Evolutionary conservation across 768 basidiomycete species (phyloP).

Genomic region (Tulasnella sp.): DNA sequence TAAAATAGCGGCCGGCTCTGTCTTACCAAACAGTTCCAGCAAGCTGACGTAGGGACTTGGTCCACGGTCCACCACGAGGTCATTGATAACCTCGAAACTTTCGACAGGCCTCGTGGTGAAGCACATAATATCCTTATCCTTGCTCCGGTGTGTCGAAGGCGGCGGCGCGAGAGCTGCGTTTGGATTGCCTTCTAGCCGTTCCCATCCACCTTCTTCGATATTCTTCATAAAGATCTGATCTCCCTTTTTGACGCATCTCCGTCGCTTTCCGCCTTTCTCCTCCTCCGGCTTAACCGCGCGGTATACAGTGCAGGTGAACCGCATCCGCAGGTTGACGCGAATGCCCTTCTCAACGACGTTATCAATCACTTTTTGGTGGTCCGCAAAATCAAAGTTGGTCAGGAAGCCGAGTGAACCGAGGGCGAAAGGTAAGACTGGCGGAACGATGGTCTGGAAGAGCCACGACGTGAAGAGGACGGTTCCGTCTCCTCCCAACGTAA

Average conservation of each 20-base stretch:
- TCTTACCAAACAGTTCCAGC: slow-evolving; percentile 90
- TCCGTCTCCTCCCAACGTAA: slow-evolving; percentile 96
- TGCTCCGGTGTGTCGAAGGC: slow-evolving; percentile 33
- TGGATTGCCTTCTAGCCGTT: slow-evolving; percentile 68
- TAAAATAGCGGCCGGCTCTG: neutral
- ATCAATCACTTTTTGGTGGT: slow-evolving; percentile 80
- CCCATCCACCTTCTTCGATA: slow-evolving; percentile 87
- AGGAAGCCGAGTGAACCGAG: slow-evolving; percentile 96
- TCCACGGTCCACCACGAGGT: slow-evolving; percentile 94
- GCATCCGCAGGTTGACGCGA: slow-evolving; percentile 95
- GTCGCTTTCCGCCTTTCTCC: slow-evolving; percentile 39
- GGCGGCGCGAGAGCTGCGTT: neutral
- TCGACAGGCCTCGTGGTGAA: slow-evolving; percentile 92
- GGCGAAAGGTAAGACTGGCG: slow-evolving; percentile 96
- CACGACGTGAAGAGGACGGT: slow-evolving; percentile 98
- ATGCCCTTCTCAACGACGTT: slow-evolving; percentile 86
- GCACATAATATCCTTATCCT: slow-evolving; percentile 97
- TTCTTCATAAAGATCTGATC: slow-evolving; percentile 97
- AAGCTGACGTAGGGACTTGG: slow-evolving; percentile 96
- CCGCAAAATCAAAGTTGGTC: slow-evolving; percentile 89
- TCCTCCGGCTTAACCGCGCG: slow-evolving; percentile 75
- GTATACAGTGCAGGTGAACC: slow-evolving; percentile 98
- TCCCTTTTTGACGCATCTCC: slow-evolving; percentile 81
- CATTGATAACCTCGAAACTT: slow-evolving; percentile 94
- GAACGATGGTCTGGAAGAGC: slow-evolving; percentile 97